A percentile compares a stretch with the other conserved stretches of the same genome.
These are phyloP conservation scores for Vigna reflexopilosa DNA, from an alignment of 306 rosid species.

Conservation along the genomic window DNA sequence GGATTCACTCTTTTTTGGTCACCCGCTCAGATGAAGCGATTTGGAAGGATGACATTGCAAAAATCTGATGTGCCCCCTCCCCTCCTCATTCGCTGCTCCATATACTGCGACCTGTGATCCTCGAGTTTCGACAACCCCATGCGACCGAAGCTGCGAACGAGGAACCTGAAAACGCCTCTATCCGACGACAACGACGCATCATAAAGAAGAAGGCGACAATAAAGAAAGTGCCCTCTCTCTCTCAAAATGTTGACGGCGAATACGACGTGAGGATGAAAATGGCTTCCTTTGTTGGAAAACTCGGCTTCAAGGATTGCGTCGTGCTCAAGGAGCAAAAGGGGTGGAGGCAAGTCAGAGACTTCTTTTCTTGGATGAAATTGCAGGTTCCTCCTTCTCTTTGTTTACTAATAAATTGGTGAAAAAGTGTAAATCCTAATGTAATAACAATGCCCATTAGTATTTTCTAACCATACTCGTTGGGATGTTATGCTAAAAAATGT, in stretches of 20 bases:
- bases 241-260: conserved; percentile 52
- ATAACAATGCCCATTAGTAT: no score
- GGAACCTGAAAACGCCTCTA: conserved; percentile 68
- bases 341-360: conserved; percentile 90
- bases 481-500: no score
- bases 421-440: no score
- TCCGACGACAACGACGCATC: conserved; percentile 91
- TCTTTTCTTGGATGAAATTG: conserved; percentile 93
- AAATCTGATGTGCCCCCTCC: not conserved
- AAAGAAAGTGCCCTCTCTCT: conserved; percentile 67
- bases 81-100: conserved; percentile 40
- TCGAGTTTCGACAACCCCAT: conserved; percentile 62
- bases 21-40: no score
- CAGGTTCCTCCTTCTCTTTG: conserved; percentile 56
- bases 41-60: no score
- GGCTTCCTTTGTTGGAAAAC: conserved; percentile 81
- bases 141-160: conserved; percentile 64
- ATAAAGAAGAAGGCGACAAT: conserved; percentile 84
- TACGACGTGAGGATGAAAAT: conserved; percentile 81
- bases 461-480: no score
- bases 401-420: no score
- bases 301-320: conserved; percentile 77
- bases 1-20: no score
- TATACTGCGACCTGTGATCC: conserved; percentile 87
- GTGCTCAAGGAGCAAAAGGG: conserved; percentile 91